Evolutionary conservation across 805 yeast species (phyloP).

Genomic region (Lipomyces anomalus): DNA sequence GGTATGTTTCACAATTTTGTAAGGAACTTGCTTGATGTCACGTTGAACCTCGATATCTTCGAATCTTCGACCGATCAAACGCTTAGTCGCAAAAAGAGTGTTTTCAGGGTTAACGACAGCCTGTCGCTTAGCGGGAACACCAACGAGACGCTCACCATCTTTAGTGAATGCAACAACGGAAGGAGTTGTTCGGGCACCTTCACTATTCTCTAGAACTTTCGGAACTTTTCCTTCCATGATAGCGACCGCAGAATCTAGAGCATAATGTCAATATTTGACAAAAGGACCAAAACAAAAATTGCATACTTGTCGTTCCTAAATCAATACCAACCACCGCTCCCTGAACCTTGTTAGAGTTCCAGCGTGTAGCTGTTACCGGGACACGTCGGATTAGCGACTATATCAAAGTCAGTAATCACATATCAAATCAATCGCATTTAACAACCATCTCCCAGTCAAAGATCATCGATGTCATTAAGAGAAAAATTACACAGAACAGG

Average conservation of each 20-base stretch:
- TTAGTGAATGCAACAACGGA: slow-evolving; percentile 92
- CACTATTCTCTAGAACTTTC: slow-evolving; percentile 70
- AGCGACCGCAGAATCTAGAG: slow-evolving; percentile 69
- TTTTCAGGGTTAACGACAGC: slow-evolving; percentile 91
- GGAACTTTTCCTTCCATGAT: slow-evolving; percentile 73
- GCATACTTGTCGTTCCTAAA: slow-evolving; percentile 66
- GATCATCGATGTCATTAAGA: slow-evolving; percentile 10
- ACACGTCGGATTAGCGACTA: slow-evolving; percentile 3
- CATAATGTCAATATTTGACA: not conserved
- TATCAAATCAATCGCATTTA: not conserved
- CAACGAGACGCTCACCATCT: slow-evolving; percentile 86
- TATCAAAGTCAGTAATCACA: not conserved
- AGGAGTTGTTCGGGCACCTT: slow-evolving; percentile 80
- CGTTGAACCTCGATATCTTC: slow-evolving; percentile 86
- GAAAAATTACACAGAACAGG: not conserved
- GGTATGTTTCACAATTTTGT: slow-evolving; percentile 79
- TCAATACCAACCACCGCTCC: slow-evolving; percentile 77
- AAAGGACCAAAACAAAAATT: not conserved
- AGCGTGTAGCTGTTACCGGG: slow-evolving; percentile 30
- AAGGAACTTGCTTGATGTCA: slow-evolving; percentile 82
- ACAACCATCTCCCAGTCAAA: not conserved
- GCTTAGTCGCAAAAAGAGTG: slow-evolving; percentile 90
- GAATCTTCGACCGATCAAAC: slow-evolving; percentile 89
- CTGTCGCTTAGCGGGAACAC: slow-evolving; percentile 94
- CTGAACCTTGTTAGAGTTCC: slow-evolving; percentile 47